These are phyloP conservation scores for Apocynum venetum DNA, from an alignment of 257 asterid genomes.

Conservation along the genomic window DNA sequence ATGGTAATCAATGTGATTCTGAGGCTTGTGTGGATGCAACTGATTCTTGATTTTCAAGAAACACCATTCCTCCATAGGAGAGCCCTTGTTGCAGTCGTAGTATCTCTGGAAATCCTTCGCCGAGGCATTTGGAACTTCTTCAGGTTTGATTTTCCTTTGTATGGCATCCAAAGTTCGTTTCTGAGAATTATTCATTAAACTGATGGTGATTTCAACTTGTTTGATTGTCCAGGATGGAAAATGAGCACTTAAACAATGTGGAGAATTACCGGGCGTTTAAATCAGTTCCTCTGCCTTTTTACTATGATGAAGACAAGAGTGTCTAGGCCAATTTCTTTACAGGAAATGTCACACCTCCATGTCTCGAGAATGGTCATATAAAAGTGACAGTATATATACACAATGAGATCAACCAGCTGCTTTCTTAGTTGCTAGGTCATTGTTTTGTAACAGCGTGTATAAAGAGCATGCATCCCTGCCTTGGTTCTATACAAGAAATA, in stretches of 20 bases:
- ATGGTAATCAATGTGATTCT: conserved; percentile 64
- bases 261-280: conserved; percentile 72
- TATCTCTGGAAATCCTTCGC: conserved; percentile 74
- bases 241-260: conserved; percentile 78
- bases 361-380: too few species aligned
- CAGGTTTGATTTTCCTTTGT: conserved; percentile 40
- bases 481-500: neutral
- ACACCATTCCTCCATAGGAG: conserved; percentile 44
- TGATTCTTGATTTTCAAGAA: conserved; percentile 49
- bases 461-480: neutral
- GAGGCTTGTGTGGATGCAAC: conserved; percentile 92
- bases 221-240: conserved; percentile 50
- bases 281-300: conserved; percentile 73
- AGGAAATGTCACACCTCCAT: neutral
- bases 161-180: neutral
- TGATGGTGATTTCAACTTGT: neutral
- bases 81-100: conserved; percentile 55
- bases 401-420: too few species aligned
- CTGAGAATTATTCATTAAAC: neutral
- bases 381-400: neutral
- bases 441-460: neutral
- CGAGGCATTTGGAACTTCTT: conserved; percentile 92
- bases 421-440: neutral
- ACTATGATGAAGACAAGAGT: conserved; percentile 55
- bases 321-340: conserved; percentile 1